A percentile compares a stretch with the other conserved stretches of the same genome.
Evolutionary conservation across 345 rosid genomes (phyloP).

Genomic region (Geranium rotundifolium): DNA sequence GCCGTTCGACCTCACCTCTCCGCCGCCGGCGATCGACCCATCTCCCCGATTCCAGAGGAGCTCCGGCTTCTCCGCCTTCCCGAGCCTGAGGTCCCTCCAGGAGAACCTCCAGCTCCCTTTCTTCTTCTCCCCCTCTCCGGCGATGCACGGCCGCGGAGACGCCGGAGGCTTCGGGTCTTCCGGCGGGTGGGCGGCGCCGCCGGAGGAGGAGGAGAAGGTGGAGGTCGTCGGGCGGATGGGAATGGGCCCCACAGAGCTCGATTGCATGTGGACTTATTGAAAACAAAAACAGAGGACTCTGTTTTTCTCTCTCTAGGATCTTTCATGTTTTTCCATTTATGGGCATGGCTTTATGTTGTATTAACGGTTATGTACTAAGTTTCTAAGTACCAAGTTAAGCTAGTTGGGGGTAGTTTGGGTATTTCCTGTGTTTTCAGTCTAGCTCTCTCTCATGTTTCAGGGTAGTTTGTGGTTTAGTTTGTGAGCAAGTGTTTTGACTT

Average conservation of each 20-base stretch:
- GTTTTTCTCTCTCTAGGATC: constrained; percentile 2
- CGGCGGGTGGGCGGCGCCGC: constrained; percentile 27
- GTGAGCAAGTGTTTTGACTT: neutral
- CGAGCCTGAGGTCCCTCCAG: constrained; percentile 65
- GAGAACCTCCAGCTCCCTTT: constrained; percentile 69
- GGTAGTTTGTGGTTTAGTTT: neutral
- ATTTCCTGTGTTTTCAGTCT: neutral
- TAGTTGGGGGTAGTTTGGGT: neutral
- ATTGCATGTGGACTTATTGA: constrained; percentile 61
- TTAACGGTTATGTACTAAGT: constrained; percentile 5
- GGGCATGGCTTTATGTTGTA: constrained; percentile 6
- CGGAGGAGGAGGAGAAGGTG: constrained; percentile 20
- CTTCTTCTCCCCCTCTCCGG: constrained; percentile 29
- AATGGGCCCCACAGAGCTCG: constrained; percentile 50
- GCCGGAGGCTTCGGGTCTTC: constrained; percentile 6
- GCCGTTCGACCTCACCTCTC: constrained; percentile 22
- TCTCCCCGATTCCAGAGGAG: constrained; percentile 12
- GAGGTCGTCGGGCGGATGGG: constrained; percentile 26
- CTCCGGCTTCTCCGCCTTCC: constrained; percentile 30
- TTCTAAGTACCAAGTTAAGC: neutral
- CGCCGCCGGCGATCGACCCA: constrained; percentile 8
- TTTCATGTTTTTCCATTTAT: constrained; percentile 8
- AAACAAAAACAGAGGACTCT: neutral
- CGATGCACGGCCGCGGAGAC: constrained; percentile 13
- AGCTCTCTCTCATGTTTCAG: neutral